Percentiles rank a stretch among this genome's conserved stretches.
phyloP scores from a whole-genome alignment of 371 early-diverging fungal genomes.

The Syncephalastrum racemosum region DNA sequence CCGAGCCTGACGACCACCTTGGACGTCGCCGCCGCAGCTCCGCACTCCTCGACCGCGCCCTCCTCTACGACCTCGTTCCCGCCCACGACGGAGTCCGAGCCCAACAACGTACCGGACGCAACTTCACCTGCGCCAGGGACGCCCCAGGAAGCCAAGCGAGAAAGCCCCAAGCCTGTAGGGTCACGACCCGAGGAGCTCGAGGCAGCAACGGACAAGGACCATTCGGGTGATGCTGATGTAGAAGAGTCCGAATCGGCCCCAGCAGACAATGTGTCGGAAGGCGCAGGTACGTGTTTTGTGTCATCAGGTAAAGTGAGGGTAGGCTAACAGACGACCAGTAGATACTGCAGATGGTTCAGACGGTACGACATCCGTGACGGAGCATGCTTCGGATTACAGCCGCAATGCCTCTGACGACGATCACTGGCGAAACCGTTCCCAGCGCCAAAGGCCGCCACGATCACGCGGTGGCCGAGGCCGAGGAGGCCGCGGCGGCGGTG shows the following conservation, averaged over 20 bases:
- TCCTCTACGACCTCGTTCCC: too few species aligned
- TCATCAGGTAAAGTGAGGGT: too few species aligned
- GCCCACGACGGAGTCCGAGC: not conserved
- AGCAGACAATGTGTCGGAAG: not conserved
- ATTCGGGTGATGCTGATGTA: not conserved
- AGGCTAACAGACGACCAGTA: not conserved
- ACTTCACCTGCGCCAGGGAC: too few species aligned
- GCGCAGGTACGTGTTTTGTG: not conserved
- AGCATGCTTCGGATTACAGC: too few species aligned
- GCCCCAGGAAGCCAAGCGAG: too few species aligned
- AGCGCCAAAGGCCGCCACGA: too few species aligned
- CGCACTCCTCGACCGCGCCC: not conserved
- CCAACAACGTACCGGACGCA: not conserved
- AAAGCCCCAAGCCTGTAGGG: too few species aligned
- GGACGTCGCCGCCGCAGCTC: not conserved
- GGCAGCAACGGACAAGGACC: not conserved
- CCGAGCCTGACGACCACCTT: too few species aligned
- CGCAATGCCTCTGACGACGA: too few species aligned
- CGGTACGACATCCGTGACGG: too few species aligned
- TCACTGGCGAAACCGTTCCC: too few species aligned
- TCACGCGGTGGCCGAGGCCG: conserved; percentile 11
- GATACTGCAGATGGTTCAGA: too few species aligned
- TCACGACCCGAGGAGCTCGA: not conserved
- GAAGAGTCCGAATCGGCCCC: not conserved
- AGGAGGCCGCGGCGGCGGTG: conserved; percentile 17